Conservation (phyloP, 805 yeast genomes). For the Metschnikowia henanensis region DNA sequence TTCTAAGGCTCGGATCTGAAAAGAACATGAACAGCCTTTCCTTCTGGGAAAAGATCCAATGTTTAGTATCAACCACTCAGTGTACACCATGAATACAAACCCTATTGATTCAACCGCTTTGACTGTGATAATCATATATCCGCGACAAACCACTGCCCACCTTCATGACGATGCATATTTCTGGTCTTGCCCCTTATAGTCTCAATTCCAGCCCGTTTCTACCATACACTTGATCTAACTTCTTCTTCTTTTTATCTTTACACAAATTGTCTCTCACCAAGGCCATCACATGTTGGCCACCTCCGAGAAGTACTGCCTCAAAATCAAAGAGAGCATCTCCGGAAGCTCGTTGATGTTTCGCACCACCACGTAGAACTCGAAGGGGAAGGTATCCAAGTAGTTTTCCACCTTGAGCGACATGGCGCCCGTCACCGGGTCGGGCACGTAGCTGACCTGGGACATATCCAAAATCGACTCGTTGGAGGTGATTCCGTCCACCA, state of each 20-base stretch:
- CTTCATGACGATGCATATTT: no score
- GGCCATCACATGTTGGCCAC: constrained; percentile 24
- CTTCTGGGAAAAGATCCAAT: no score
- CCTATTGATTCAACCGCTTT: no score
- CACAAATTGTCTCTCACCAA: background rate
- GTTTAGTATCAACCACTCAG: no score
- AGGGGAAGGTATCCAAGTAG: constrained; percentile 93
- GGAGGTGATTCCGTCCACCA: constrained; percentile 85
- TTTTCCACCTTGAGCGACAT: constrained; percentile 74
- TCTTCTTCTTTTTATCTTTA: background rate
- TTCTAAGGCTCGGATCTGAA: no score
- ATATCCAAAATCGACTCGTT: constrained; percentile 89
- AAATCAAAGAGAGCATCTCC: constrained; percentile 81
- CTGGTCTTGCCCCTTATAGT: no score
- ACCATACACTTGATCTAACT: no score
- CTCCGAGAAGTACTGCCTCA: constrained; percentile 90
- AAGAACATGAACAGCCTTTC: no score
- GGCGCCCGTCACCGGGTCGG: constrained; percentile 62
- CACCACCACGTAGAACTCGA: constrained; percentile 94
- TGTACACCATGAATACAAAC: no score
- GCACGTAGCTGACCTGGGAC: constrained; percentile 86
- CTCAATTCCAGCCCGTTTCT: no score
- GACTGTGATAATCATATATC: no score
- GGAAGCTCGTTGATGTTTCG: constrained; percentile 88
- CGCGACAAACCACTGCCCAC: no score